Evolutionary conservation across 2,329 filamentous ascomycete genomes (phyloP), one percentile per base, ranked within the genome.

Genomic region (Hypoxylon sp.): DNA sequence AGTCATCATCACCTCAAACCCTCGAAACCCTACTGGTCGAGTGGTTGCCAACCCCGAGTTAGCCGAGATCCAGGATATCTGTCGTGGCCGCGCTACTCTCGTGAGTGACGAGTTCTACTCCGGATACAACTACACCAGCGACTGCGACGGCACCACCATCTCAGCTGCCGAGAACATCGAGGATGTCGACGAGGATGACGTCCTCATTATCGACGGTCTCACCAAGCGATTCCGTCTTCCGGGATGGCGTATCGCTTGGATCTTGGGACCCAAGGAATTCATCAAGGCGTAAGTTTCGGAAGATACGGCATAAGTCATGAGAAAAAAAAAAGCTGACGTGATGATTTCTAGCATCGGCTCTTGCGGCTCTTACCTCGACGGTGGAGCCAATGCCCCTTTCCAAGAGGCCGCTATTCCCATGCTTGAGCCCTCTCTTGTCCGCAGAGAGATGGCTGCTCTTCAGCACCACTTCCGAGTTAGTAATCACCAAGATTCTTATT

Each of bases 21-120:
- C 95, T 9, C 90, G 95, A 70, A 98, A 98, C 81, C 95, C 95
- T 0, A 98, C 95, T 1, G 95, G 95, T 52, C 90, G 93, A 71
- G 93, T 98, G 70, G 90, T 98, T 23, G 87, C 87, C 75, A 94
- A 94, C 78, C 91, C 93, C 0, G 92, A 97, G 80, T 85, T 98
- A 69, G 90, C 91, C 17, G 88, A 95, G 81, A 97, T 98, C 75
- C 94, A 98, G 80, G 93, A 97, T 77, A 91, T 97, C 74, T 97
- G 94, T 84, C 90, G 94, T 77, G 93, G 94, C 72, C 90, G 94
- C 60, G 94, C 94, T 2, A 98, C 95, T 0, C 85, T 98, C 61
- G 94, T 98, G 79, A 93, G 94, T 82, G 95, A 98, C 77, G 95
- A 98, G 81, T 98, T 98, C 85, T 98, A 98, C 83, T 90, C 90